Evolutionary conservation across 169 alveolate species (phyloP).

Genomic region (Babesia ovis): DNA sequence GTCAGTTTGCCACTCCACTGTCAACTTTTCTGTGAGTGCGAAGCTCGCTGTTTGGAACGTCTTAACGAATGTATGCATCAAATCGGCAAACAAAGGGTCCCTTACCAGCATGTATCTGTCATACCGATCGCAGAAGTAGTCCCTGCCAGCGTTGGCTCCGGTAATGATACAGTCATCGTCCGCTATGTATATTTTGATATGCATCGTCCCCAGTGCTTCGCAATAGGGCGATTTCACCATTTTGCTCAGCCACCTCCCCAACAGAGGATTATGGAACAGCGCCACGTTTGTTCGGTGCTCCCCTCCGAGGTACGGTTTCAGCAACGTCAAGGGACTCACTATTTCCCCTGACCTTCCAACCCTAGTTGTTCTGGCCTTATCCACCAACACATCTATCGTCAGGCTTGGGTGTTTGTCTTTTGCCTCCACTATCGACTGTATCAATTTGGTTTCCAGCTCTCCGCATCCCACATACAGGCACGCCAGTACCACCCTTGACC

Average conservation of each 20-base stretch:
- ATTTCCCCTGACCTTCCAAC: constrained; percentile 22
- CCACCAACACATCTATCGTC: constrained; percentile 70
- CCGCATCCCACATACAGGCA: constrained; percentile 75
- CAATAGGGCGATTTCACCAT: constrained; percentile 67
- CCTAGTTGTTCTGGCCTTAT: constrained; percentile 66
- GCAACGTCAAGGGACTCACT: constrained; percentile 53
- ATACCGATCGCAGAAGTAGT: constrained; percentile 70
- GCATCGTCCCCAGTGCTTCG: constrained; percentile 79
- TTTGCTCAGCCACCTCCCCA: constrained; percentile 62
- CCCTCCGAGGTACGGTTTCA: constrained; percentile 53
- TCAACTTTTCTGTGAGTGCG: constrained; percentile 41
- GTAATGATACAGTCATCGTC: constrained; percentile 68
- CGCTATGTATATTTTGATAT: constrained; percentile 73
- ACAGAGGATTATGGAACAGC: constrained; percentile 74
- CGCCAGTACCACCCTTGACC: constrained; percentile 67
- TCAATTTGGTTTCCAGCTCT: constrained; percentile 67
- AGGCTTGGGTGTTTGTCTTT: constrained; percentile 48
- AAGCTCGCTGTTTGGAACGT: constrained; percentile 69
- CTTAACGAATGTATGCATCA: constrained; percentile 71
- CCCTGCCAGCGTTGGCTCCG: constrained; percentile 76
- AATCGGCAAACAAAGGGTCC: constrained; percentile 70
- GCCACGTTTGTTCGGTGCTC: constrained; percentile 50
- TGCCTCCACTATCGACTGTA: constrained; percentile 51
- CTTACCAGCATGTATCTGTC: constrained; percentile 73
- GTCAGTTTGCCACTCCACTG: constrained; percentile 72